Evolutionary conservation across 116 monocot genomes (phyloP).

Genomic region (Papilionanthe hybrid): DNA sequence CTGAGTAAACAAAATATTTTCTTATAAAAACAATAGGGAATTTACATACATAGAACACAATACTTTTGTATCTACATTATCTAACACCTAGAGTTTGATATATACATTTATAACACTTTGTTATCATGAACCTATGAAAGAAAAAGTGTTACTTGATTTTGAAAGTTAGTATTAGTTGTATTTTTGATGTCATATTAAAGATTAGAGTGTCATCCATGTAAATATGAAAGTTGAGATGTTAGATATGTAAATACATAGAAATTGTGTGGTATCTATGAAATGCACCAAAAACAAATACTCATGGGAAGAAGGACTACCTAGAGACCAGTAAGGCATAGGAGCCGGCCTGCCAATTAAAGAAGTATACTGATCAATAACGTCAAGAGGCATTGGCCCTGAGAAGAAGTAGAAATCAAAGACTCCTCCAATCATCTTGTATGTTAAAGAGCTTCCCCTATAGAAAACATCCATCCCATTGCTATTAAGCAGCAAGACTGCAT

Average conservation of each 20-base stretch:
- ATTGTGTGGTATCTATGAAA: too few species aligned
- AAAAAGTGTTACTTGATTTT: too few species aligned
- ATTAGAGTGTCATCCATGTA: too few species aligned
- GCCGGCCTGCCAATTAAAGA: constrained; percentile 77
- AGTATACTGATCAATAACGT: constrained; percentile 86
- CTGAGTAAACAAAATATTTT: neutral
- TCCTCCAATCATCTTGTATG: constrained; percentile 90
- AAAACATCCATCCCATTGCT: constrained; percentile 98
- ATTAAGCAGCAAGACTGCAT: constrained; percentile 84
- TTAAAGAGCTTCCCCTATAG: constrained; percentile 69
- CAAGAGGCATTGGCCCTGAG: constrained; percentile 58
- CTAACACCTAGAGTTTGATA: too few species aligned
- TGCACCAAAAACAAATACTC: neutral
- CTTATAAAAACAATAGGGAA: neutral
- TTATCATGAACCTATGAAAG: too few species aligned
- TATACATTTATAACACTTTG: too few species aligned
- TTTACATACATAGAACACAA: too few species aligned
- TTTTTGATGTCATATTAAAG: too few species aligned
- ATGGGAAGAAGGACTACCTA: constrained; percentile 40
- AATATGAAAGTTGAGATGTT: too few species aligned
- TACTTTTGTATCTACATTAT: too few species aligned
- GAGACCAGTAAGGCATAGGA: constrained; percentile 96
- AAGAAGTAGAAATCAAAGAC: constrained; percentile 95
- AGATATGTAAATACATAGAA: too few species aligned
- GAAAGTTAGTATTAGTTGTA: too few species aligned